Conservation (phyloP, 2,329 filamentous ascomycete genomes). For the Fusarium musae region DNA sequence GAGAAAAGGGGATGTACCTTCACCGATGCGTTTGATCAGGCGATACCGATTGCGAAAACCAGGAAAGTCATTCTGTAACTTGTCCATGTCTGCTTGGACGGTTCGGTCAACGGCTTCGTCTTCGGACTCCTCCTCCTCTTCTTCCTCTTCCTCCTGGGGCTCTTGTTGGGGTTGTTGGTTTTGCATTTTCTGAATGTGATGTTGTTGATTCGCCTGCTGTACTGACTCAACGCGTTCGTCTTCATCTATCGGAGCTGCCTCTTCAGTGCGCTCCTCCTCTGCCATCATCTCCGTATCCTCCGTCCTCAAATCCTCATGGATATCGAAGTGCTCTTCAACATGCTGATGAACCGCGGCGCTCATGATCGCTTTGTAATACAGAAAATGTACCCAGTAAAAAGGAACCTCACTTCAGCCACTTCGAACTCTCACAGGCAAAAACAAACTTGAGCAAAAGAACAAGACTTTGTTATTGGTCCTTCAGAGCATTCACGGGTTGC, state of each 20-base stretch:
- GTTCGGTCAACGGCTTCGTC: constrained; percentile 73
- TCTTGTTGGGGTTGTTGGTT: constrained; percentile 32
- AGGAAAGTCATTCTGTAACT: constrained; percentile 82
- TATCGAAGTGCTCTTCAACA: constrained; percentile 56
- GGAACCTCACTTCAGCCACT: not conserved
- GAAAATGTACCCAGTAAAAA: not conserved
- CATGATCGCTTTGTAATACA: constrained; percentile 33
- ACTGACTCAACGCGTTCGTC: constrained; percentile 43
- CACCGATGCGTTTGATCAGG: constrained; percentile 95
- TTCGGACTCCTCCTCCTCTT: constrained; percentile 59
- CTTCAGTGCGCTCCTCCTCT: constrained; percentile 51
- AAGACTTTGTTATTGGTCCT: constrained; percentile 1
- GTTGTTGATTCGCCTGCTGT: constrained; percentile 33
- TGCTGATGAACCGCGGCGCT: constrained; percentile 40
- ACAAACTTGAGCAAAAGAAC: constrained; percentile 9
- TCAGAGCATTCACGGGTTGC: constrained; percentile 10
- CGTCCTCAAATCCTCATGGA: constrained; percentile 62
- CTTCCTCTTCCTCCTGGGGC: constrained; percentile 51
- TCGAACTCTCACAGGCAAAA: not conserved
- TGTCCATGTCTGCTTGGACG: constrained; percentile 87
- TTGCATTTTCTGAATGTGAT: constrained; percentile 25
- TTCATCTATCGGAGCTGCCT: constrained; percentile 37
- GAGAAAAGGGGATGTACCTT: constrained; percentile 68
- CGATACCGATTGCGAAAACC: constrained; percentile 87
- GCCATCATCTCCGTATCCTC: constrained; percentile 63